These are phyloP conservation scores for Suillus clintonianus DNA, from an alignment of 768 basidiomycete genomes.

Conservation along the genomic window DNA sequence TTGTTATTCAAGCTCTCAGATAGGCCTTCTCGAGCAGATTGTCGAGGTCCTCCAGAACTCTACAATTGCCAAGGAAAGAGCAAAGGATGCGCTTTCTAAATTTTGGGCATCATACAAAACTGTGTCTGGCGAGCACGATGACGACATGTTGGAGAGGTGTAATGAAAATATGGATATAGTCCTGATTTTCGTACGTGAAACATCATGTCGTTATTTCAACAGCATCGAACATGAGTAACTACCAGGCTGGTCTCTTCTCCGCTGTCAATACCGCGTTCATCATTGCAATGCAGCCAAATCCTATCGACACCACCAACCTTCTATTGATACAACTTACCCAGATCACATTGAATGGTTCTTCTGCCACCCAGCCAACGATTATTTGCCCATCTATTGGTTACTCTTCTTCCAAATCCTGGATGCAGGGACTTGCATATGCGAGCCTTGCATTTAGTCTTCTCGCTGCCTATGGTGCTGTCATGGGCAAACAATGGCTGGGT, in stretches of 20 bases:
- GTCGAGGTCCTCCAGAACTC: not conserved
- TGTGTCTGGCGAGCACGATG: not conserved
- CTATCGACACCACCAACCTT: not conserved
- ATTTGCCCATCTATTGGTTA: not conserved
- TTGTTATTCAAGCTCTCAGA: not conserved
- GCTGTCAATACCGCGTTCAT: constrained; percentile 2
- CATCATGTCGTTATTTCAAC: not conserved
- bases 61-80: not conserved
- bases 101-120: not conserved
- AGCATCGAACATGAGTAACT: not conserved
- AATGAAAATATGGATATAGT: not conserved
- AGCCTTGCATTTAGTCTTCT: constrained; percentile 13
- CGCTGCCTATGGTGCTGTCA: constrained; percentile 12
- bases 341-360: not conserved
- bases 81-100: not conserved
- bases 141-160: not conserved
- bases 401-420: not conserved
- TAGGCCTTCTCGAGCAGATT: not conserved
- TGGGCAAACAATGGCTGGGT: constrained; percentile 7
- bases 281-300: constrained; percentile 1
- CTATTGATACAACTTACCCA: not conserved
- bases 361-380: not conserved
- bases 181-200: not conserved
- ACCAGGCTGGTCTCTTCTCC: constrained; percentile 5
- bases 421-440: constrained; percentile 13